Evolutionary conservation across 805 yeast genomes (phyloP).

Genomic region (Zygosaccharomyces rouxii): DNA sequence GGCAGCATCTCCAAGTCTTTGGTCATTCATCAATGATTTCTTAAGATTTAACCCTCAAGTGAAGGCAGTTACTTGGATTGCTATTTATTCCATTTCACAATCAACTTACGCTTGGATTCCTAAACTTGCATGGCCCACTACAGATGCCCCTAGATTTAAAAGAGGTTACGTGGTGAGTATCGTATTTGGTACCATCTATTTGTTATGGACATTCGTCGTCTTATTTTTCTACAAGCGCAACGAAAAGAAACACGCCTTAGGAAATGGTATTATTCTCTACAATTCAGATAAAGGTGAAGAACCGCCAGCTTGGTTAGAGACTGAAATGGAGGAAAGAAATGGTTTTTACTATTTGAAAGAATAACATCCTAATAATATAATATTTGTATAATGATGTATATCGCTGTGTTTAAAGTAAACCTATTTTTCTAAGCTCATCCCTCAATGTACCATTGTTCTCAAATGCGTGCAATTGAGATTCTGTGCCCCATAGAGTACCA

Average conservation of each 20-base stretch:
- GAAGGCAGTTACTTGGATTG: slow-evolving; percentile 53
- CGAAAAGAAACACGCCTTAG: slow-evolving; percentile 43
- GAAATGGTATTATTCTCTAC: slow-evolving; percentile 47
- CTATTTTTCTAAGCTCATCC: slow-evolving; percentile 28
- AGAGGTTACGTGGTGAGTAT: slow-evolving; percentile 53
- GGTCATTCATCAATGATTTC: slow-evolving; percentile 55
- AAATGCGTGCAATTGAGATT: slow-evolving; percentile 28
- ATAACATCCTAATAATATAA: background rate
- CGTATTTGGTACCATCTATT: slow-evolving; percentile 43
- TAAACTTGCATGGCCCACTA: slow-evolving; percentile 49
- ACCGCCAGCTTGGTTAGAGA: slow-evolving; percentile 29
- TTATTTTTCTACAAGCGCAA: slow-evolving; percentile 51
- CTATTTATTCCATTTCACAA: slow-evolving; percentile 55
- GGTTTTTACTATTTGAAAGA: slow-evolving; percentile 28
- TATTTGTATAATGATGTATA: background rate
- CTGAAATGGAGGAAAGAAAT: slow-evolving; percentile 26
- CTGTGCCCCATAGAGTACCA: slow-evolving; percentile 36
- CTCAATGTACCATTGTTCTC: slow-evolving; percentile 26
- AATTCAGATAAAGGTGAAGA: slow-evolving; percentile 37
- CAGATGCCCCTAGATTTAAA: slow-evolving; percentile 51
- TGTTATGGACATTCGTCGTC: slow-evolving; percentile 48
- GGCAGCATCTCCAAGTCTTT: slow-evolving; percentile 59
- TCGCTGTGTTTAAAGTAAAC: slow-evolving; percentile 15
- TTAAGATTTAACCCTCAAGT: slow-evolving; percentile 53
- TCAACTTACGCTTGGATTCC: slow-evolving; percentile 58